A percentile compares a stretch with the other conserved stretches of the same genome.
phyloP scores from a whole-genome alignment of 805 yeast genomes.

The Pichia rugopelliculosa region DNA sequence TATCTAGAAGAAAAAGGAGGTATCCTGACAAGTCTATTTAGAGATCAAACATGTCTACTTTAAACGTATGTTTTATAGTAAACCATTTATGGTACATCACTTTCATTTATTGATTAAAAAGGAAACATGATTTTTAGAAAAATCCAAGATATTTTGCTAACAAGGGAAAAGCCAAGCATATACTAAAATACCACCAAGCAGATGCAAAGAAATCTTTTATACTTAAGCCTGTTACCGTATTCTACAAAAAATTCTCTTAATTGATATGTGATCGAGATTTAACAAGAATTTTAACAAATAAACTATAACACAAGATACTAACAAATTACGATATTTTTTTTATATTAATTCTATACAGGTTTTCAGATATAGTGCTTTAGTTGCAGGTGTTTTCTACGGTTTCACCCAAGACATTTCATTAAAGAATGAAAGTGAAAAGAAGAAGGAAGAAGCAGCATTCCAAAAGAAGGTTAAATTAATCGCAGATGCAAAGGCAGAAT shows the following conservation, averaged over 20 bases:
- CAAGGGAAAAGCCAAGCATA: too few species aligned
- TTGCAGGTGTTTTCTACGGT: conserved; percentile 84
- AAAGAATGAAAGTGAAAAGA: conserved; percentile 50
- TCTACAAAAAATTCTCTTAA: too few species aligned
- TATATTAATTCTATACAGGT: conserved; percentile 37
- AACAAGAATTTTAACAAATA: too few species aligned
- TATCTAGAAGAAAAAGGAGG: background rate
- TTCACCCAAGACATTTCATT: conserved; percentile 72
- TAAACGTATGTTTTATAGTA: conserved; percentile 33
- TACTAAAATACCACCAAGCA: too few species aligned
- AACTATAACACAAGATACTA: background rate
- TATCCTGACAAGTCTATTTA: background rate
- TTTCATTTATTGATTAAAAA: background rate
- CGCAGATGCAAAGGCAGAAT: conserved; percentile 83
- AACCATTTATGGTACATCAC: background rate
- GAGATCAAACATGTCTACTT: conserved; percentile 36
- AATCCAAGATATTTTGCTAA: background rate
- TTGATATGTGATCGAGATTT: too few species aligned
- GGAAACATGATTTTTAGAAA: background rate
- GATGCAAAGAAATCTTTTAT: too few species aligned
- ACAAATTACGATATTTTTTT: background rate
- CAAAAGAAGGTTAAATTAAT: conserved; percentile 67
- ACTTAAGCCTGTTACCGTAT: too few species aligned
- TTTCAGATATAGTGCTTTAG: conserved; percentile 87
- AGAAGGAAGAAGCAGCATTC: conserved; percentile 51